Evolutionary conservation across 768 basidiomycete genomes (phyloP).

Genomic region (Grammothele lineata): DNA sequence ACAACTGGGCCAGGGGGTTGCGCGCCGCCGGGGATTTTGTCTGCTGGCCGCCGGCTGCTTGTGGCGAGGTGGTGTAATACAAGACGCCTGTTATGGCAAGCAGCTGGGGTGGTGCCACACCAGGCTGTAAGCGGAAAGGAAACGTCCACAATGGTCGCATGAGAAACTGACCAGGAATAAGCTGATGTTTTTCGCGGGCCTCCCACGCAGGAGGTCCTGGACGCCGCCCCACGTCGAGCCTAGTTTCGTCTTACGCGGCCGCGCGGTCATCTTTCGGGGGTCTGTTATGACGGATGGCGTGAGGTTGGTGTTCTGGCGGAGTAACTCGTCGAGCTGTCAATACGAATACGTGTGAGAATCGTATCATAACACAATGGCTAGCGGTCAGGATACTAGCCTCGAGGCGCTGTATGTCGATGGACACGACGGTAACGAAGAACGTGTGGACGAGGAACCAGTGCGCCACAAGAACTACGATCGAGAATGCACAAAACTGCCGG

Average conservation of each 20-base stretch:
- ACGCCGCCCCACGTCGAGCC: constrained; percentile 36
- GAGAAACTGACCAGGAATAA: constrained; percentile 58
- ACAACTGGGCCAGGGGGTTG: constrained; percentile 21
- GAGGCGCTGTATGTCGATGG: constrained; percentile 92
- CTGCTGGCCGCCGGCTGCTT: constrained; percentile 21
- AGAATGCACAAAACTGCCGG: constrained; percentile 90
- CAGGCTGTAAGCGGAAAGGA: background rate
- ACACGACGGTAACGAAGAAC: constrained; percentile 91
- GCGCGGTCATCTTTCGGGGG: constrained; percentile 12
- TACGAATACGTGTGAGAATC: background rate
- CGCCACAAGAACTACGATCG: constrained; percentile 89
- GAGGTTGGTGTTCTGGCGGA: constrained; percentile 64
- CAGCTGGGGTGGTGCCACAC: constrained; percentile 43
- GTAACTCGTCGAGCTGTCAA: constrained; percentile 73
- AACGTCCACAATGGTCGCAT: background rate
- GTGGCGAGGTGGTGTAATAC: constrained; percentile 65
- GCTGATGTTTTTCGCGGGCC: constrained; percentile 75
- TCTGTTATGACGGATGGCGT: constrained; percentile 37
- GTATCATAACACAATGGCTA: background rate
- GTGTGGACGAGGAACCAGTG: constrained; percentile 98
- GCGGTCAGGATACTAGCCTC: too few relatives aligned
- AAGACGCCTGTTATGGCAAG: constrained; percentile 71
- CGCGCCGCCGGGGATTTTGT: constrained; percentile 22
- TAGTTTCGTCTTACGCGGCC: constrained; percentile 35
- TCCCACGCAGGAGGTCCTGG: constrained; percentile 53